Base-by-base conservation (phyloP, 805 yeast genomes). In the Metschnikowia vanudenii region DNA sequence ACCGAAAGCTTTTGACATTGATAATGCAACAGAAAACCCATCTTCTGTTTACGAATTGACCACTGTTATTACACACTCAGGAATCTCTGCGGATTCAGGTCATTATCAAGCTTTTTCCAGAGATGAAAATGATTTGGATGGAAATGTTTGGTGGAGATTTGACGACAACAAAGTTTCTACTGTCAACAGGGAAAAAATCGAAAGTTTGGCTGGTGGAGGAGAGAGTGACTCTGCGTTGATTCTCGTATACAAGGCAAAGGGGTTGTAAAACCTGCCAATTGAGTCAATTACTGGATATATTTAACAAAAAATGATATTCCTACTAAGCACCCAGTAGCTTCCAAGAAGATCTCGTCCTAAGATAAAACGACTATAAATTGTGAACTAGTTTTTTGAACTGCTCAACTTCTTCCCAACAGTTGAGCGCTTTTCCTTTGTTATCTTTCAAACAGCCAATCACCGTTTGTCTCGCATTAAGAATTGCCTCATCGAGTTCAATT, bases 151-250 rank as follows among this genome's bases (percentile, higher is more conserved):
- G 99, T 92, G 88, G 85, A 84, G 84, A 66, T 94, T 88, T 69
- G 90, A 94, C 64, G 99, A 94, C 66, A 96, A 91, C 68, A 85
- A 85, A 62, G 96, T 94, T 14, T 72, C 80, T 7, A 70, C 75
- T 35, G 90, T 91, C n/a, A 81, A 76, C 51, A 85, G 81, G 60
- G 94, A 90, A 42, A 88, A 81, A 61, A 82, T 94, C 50, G 96
- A 90, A 64, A 67, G 78, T 46, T 75, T 94, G 55, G 87, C 97
- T 4, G 99, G 99, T 37, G 99, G 99, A 47, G 97, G 98, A 47
- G 99, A 95, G 71, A 82, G 96, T 57, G 99, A 94, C 67, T 83
- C 94, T 59, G 99, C 99, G 2, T 78, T 94, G 65, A 84, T 94
- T 46, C 75, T 92, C 55, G 69, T 94, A 45, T 94, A 94, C 73